These are phyloP conservation scores for Melaleuca alternifolia DNA, from an alignment of 345 rosid species.

Conservation along the genomic window DNA sequence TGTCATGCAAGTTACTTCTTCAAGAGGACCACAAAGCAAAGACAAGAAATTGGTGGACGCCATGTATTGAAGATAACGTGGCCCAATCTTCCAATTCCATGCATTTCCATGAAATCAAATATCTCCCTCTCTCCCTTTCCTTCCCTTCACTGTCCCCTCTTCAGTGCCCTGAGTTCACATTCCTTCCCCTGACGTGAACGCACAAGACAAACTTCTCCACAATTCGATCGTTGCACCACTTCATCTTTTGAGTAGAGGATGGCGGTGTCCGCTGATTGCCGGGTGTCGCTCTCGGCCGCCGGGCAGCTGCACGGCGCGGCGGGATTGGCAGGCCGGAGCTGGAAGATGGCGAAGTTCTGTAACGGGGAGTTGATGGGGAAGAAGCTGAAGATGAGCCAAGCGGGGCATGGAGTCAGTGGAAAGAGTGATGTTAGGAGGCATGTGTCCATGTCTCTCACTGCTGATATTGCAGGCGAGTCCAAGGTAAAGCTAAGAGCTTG, in stretches of 20 bases:
- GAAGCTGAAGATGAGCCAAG: slow-evolving; percentile 28
- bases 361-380: slow-evolving; percentile 75
- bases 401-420: neutral
- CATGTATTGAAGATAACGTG: slow-evolving; percentile 62
- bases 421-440: neutral
- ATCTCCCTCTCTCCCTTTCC: neutral
- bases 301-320: slow-evolving; percentile 23
- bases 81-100: slow-evolving; percentile 29
- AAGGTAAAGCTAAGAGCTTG: slow-evolving; percentile 23
- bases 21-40: neutral
- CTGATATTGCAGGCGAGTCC: slow-evolving; percentile 26
- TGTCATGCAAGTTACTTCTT: neutral
- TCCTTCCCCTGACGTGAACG: neutral
- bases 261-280: slow-evolving; percentile 55
- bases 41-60: slow-evolving; percentile 47
- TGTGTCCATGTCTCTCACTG: slow-evolving; percentile 45
- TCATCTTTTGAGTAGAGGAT: slow-evolving; percentile 6
- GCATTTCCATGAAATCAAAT: slow-evolving; percentile 6
- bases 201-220: neutral
- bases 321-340: slow-evolving; percentile 21
- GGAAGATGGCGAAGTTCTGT: slow-evolving; percentile 19
- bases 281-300: slow-evolving; percentile 45
- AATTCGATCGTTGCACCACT: slow-evolving; percentile 6
- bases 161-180: neutral
- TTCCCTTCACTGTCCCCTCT: neutral